Base-by-base conservation (phyloP, 2,329 filamentous ascomycete genomes). In the Penicillium sp. region DNA sequence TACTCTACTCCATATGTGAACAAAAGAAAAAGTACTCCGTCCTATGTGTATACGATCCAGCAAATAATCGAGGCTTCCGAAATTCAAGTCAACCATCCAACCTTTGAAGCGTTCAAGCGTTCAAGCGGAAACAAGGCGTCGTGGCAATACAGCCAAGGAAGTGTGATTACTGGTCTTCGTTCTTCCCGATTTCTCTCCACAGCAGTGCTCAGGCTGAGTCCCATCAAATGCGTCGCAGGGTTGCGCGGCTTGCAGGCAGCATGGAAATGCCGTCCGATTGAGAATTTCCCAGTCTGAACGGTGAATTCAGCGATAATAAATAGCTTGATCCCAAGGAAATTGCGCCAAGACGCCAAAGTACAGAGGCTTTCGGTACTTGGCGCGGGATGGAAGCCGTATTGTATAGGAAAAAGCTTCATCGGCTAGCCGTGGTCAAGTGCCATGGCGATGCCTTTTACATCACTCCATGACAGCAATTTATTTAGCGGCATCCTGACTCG, bases 371-470 rank as follows among this genome's bases (percentile, higher is more conserved):
- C 61, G 62, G 62, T 60, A 64, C 56, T 64, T 64, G 55, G 31
- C 32, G 35, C 49, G 45, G 31, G 29, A 11, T 34, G 11, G 20
- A 29, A 56, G 57, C 55, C 50, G 43, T 35, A n/a, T 8, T 22
- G 29, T 20, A 34, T 37, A 52, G 42, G 29, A 32, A 38, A n/a
- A 47, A 44, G 32, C 35, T 32, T 16, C 37, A 29, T 62, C 62
- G 59, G 57, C 37, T 59, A 62, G 58, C 62, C 61, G 62, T 58
- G 32, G 24, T 58, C 51, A 63, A 64, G 34, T 65, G 62, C 61
- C 61, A 61, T 52, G 20, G 31, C 54, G 51, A 26, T 7, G 6
- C n/a, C 11, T 20, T 34, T 8, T 26, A 24, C 8, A 7, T 26
- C 13, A 20, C n/a, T 11, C 31, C 31, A 35, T 37, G 38, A 31